Evolutionary conservation across 2,329 filamentous ascomycete genomes (phyloP).

Genomic region (Fusarium virguliforme): DNA sequence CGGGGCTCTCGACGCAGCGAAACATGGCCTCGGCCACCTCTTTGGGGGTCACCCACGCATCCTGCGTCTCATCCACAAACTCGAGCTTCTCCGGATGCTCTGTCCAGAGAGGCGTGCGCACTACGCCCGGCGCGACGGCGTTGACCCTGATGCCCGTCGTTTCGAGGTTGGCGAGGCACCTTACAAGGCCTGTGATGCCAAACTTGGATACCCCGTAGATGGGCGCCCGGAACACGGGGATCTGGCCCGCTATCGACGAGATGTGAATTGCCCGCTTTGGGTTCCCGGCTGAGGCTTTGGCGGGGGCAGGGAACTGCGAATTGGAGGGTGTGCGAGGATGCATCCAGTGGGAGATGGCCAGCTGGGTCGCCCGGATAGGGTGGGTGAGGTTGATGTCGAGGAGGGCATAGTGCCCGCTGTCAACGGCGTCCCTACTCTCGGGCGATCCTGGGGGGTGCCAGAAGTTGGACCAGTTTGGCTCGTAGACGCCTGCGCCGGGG

Average conservation of each 20-base stretch:
- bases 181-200: slow-evolving; percentile 59
- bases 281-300: slow-evolving; percentile 44
- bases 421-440: slow-evolving; percentile 52
- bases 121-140: slow-evolving; percentile 62
- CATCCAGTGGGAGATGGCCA: slow-evolving; percentile 60
- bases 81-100: slow-evolving; percentile 63
- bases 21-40: slow-evolving; percentile 64
- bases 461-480: slow-evolving; percentile 62
- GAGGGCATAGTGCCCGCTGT: slow-evolving; percentile 54
- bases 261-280: slow-evolving; percentile 60
- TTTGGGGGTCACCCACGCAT: slow-evolving; percentile 61
- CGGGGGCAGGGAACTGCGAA: slow-evolving; percentile 9
- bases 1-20: slow-evolving; percentile 54
- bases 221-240: slow-evolving; percentile 54
- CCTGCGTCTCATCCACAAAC: slow-evolving; percentile 54
- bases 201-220: slow-evolving; percentile 61
- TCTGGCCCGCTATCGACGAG: slow-evolving; percentile 57
- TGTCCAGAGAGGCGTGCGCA: slow-evolving; percentile 63
- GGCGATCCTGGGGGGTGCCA: slow-evolving; percentile 60
- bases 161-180: slow-evolving; percentile 59
- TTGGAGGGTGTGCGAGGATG: slow-evolving; percentile 40
- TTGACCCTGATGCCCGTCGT: slow-evolving; percentile 58
- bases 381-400: slow-evolving; percentile 62
- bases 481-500: slow-evolving; percentile 65
- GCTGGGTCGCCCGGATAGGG: slow-evolving; percentile 60